Base-by-base conservation (phyloP, 2,329 filamentous ascomycete species). In the Mycogone perniciosa region DNA sequence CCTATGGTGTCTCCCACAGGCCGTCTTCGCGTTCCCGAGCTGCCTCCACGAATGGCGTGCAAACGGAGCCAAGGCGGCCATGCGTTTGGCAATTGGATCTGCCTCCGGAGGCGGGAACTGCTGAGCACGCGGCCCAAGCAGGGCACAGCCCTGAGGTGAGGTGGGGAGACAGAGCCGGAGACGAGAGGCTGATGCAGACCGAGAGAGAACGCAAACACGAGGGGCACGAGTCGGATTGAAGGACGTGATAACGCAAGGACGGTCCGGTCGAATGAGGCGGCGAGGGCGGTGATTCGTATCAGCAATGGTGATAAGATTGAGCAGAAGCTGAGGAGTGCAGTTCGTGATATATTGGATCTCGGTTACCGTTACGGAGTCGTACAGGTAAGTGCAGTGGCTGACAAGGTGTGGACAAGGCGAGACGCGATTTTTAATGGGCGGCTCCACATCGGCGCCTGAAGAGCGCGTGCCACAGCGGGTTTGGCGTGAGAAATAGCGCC, bases 371-470 rank as follows among this genome's bases (percentile, higher is more conserved):
- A 44, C 45, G 43, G 29, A 31, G 31, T 33, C 37, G 35, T 31
- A 35, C 27, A 46, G 43, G 42, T 11, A 20, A 20, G 20, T 20
- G 20, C 20, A 20, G 20, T 7, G 33, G 33, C 33, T 7, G 33
- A 35, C 48, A 42, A 42, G 44, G 39, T 20, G 20, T 20, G 20
- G 20, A 20, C 20, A 20, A 46, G 31, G 44, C 44, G 37, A 46
- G 43, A 51, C 48, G 48, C 48, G 48, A 35, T 40, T 10, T 31
- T 51, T 43, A 51, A 51, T 51, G 48, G 48, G 48, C 13, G 48
- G 48, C 35, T 39, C 48, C 41, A 44, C 34, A 29, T 29, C 31
- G 42, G 37, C 20, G 31, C 48, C 48, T 46, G 48, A 13, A 46
- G 48, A 42, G 48, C 37, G 37, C 44, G 48, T 51, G 48, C 35